Percentiles rank a stretch among this genome's conserved stretches.
Evolutionary conservation across 768 basidiomycete species (phyloP).

Genomic region (Kwoniella dejecticola): DNA sequence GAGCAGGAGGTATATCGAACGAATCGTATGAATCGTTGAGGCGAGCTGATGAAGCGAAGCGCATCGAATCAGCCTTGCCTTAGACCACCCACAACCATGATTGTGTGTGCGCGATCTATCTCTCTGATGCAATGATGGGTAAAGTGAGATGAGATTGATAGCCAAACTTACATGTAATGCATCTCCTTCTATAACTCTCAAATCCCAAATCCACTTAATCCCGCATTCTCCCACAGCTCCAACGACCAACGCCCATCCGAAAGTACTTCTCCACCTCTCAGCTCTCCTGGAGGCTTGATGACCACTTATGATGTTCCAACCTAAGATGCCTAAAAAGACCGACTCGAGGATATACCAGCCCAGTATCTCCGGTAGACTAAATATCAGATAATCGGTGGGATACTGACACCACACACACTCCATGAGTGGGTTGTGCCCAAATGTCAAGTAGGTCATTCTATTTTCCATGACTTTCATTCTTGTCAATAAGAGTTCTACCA

Average conservation of each 20-base stretch:
- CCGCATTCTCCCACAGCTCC: slow-evolving; percentile 26
- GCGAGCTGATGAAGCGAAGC: slow-evolving; percentile 27
- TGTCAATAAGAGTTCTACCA: slow-evolving; percentile 31
- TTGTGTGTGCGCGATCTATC: too few species aligned
- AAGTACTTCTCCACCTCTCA: slow-evolving; percentile 25
- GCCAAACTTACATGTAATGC: slow-evolving; percentile 40
- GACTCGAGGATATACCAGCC: slow-evolving; percentile 28
- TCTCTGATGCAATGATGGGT: too few species aligned
- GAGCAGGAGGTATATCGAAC: slow-evolving; percentile 28
- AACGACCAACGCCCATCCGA: slow-evolving; percentile 28
- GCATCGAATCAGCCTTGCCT: background rate
- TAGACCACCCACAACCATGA: too few species aligned
- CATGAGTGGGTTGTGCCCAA: slow-evolving; percentile 35
- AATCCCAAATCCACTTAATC: slow-evolving; percentile 31
- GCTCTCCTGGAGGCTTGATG: slow-evolving; percentile 1
- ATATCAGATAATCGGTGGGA: slow-evolving; percentile 28
- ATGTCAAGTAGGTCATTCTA: slow-evolving; percentile 40
- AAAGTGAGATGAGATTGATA: too few species aligned
- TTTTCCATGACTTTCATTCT: slow-evolving; percentile 39
- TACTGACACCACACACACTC: slow-evolving; percentile 37
- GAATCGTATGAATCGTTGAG: slow-evolving; percentile 35
- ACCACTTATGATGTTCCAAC: slow-evolving; percentile 1
- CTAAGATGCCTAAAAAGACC: slow-evolving; percentile 28
- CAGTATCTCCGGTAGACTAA: slow-evolving; percentile 24
- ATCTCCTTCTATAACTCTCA: slow-evolving; percentile 38